phyloP scores from a whole-genome alignment of 352 stramenopile genomes.

The Plasmopara viticola region DNA sequence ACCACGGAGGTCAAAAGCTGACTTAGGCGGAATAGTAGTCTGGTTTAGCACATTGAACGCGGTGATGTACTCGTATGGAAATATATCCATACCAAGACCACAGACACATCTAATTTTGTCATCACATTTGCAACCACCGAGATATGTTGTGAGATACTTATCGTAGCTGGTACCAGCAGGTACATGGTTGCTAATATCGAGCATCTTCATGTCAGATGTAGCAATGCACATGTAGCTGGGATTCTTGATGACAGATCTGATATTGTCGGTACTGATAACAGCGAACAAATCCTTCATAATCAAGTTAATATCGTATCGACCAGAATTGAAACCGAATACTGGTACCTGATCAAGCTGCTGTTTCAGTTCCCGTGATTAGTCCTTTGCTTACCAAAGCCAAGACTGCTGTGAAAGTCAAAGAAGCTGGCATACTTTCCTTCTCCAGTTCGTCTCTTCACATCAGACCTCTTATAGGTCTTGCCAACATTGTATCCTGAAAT shows the following conservation, averaged over 20 bases:
- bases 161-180: neutral
- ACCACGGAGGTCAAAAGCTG: neutral
- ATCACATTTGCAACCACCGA: neutral
- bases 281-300: neutral
- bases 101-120: neutral
- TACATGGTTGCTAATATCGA: neutral
- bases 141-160: neutral
- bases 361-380: neutral
- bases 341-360: too few relatives aligned
- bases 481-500: neutral
- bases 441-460: neutral
- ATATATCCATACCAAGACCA: neutral
- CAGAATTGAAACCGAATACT: neutral
- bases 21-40: neutral
- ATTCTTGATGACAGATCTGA: neutral
- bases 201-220: neutral
- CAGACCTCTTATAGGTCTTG: neutral
- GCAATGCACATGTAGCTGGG: neutral
- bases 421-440: neutral
- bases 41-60: neutral
- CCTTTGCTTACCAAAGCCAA: neutral
- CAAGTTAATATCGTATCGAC: neutral
- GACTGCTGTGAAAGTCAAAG: neutral
- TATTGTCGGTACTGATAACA: neutral
- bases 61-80: neutral